Evolutionary conservation across 1,284 basidiomycete species (phyloP), one percentile per base, ranked within the genome.

Genomic region (Marasmius tenuissimus): DNA sequence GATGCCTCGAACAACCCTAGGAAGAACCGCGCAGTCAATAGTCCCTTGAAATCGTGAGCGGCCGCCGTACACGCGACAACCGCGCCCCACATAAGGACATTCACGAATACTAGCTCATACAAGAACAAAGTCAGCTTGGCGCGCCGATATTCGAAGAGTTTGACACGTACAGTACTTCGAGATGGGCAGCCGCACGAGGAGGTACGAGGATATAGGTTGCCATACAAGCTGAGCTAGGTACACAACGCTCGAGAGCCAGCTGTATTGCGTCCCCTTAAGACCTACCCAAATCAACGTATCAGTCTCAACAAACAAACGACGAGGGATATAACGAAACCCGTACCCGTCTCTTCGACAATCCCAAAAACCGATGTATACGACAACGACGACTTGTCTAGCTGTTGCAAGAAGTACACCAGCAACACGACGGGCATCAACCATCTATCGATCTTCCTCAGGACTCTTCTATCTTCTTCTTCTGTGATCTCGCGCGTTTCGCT

Each of bases 171-270:
- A 62, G 57, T 76, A 80, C 66, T 79, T 80, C 4, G 76, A 76
- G 22, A 81, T 71, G 1, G 78, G 80, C 27, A 81, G 67, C 57
- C 70, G 71, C 57, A 82, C 79, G 6, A 82, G 71, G 4, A 79
- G 67, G 63, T 75, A 80, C 0, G 79, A 78, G 10, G 80, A 79
- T 4, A 78, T 64, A 3, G 78, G 78, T 63, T 82, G 80, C 73
- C 78, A 80, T 22, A 82, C 66, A 12, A 81, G 68, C 61, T 81
- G 78, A 0, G 78, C 79, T 16, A 81, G 72, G 59, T 81, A 81
- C 42, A 81, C 76, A 61, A 81, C 78, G 54, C 77, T 78, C 48
- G 72, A 74, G 5, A 81, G 73, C 79, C 78, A 80, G 61, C 75
- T 77, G 64, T 81, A 82, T 61, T 81, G 77, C 2, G 67, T 69